A percentile compares a stretch with the other conserved stretches of the same genome.
Evolutionary conservation across 352 stramenopile species (phyloP).

Genomic region (Elongisporangium undulatum): DNA sequence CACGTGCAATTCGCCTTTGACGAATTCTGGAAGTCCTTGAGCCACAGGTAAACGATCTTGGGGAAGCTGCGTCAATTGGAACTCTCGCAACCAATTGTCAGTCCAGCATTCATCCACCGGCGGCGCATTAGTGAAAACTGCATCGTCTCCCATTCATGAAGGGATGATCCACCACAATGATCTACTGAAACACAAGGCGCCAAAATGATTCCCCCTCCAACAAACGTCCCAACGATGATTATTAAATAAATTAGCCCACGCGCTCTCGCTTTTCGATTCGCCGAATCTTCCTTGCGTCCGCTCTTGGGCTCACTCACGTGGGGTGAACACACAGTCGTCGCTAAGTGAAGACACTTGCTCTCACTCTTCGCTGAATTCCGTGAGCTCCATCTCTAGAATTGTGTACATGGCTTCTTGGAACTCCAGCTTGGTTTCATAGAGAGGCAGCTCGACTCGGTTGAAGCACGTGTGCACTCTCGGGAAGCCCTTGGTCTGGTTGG

Average conservation of each 20-base stretch:
- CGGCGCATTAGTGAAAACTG: no score
- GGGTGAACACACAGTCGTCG: not conserved
- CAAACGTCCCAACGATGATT: not conserved
- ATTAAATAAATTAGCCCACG: not conserved
- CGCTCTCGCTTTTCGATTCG: not conserved
- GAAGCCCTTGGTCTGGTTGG: slow-evolving; percentile 57
- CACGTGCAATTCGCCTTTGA: no score
- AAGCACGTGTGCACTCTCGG: slow-evolving; percentile 83
- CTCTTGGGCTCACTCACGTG: not conserved
- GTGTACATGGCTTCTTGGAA: slow-evolving; percentile 93
- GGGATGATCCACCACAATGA: no score
- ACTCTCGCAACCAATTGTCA: no score
- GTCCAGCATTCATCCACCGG: no score
- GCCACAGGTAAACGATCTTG: no score
- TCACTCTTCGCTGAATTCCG: slow-evolving; percentile 90
- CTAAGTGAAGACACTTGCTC: slow-evolving; percentile 14
- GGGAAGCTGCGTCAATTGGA: no score
- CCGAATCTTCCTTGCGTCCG: not conserved
- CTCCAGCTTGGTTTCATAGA: slow-evolving; percentile 85
- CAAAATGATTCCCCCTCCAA: not conserved
- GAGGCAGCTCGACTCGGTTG: slow-evolving; percentile 74
- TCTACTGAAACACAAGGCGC: no score
- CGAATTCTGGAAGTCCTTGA: no score
- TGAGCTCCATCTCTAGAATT: slow-evolving; percentile 95
- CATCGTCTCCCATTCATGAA: no score